Conservation (phyloP, 2,329 filamentous ascomycete species). For the Calonectria ilicicola region DNA sequence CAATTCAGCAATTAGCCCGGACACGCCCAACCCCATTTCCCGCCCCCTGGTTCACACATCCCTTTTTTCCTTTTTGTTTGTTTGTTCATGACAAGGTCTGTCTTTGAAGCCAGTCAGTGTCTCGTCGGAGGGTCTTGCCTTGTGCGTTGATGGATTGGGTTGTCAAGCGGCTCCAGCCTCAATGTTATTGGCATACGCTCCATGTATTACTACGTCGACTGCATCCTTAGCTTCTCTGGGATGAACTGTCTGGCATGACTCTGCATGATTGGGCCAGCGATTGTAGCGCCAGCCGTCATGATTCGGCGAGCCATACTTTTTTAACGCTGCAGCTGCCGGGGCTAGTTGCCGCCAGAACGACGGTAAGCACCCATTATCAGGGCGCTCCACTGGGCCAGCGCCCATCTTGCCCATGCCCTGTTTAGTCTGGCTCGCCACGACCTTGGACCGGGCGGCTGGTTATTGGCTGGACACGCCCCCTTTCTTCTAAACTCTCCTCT, state of each 20-base stretch:
- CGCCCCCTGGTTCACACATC: not conserved
- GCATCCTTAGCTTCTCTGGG: constrained; percentile 18
- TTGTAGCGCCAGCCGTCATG: constrained; percentile 26
- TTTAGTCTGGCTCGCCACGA: constrained; percentile 37
- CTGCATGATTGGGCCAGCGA: constrained; percentile 30
- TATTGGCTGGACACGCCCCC: constrained; percentile 37
- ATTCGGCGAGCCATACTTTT: constrained; percentile 29
- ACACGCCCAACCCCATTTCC: constrained; percentile 4
- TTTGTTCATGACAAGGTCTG: not conserved
- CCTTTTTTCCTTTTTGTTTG: not conserved
- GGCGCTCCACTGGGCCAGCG: constrained; percentile 36
- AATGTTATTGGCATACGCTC: constrained; percentile 9
- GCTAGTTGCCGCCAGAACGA: constrained; percentile 40
- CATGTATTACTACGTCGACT: not conserved
- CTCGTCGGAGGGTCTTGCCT: not conserved
- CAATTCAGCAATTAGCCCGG: not conserved
- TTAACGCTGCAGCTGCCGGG: constrained; percentile 37
- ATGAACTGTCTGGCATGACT: constrained; percentile 15
- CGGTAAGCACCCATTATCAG: constrained; percentile 27
- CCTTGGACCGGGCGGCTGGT: constrained; percentile 29
- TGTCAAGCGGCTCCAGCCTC: not conserved
- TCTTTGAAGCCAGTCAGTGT: constrained; percentile 9
- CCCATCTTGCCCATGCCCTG: constrained; percentile 33
- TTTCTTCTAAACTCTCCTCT: constrained; percentile 30
- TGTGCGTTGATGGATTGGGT: constrained; percentile 1